phyloP scores from a whole-genome alignment of 805 yeast species.

The Metschnikowia amazonensis region DNA sequence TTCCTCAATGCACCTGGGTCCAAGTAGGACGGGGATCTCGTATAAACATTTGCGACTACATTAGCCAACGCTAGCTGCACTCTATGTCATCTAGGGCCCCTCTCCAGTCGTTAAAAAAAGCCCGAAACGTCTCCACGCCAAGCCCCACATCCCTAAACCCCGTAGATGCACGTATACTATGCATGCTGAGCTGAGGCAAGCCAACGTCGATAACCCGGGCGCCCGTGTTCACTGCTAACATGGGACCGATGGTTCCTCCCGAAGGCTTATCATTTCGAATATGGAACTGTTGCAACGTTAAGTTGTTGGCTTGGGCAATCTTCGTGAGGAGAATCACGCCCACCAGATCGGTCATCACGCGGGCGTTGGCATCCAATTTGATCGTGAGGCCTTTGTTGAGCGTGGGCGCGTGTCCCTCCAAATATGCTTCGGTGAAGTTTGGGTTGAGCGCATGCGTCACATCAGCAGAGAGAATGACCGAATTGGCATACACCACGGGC shows the following conservation, averaged over 20 bases:
- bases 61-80: slow-evolving; percentile 2
- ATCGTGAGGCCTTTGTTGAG: slow-evolving; percentile 38
- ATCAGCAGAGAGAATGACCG: slow-evolving; percentile 38
- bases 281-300: slow-evolving; percentile 36
- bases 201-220: slow-evolving; percentile 41
- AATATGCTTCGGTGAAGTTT: slow-evolving; percentile 31
- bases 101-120: slow-evolving; percentile 30
- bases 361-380: slow-evolving; percentile 36
- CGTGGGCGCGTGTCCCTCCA: slow-evolving; percentile 32
- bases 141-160: slow-evolving; percentile 39
- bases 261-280: slow-evolving; percentile 39
- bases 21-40: background rate
- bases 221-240: slow-evolving; percentile 33
- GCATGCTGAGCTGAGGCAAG: slow-evolving; percentile 42
- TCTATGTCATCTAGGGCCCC: slow-evolving; percentile 9
- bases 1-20: background rate
- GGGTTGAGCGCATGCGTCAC: slow-evolving; percentile 44
- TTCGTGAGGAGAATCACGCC: slow-evolving; percentile 25
- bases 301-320: slow-evolving; percentile 23
- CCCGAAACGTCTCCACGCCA: slow-evolving; percentile 32
- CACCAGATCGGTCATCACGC: slow-evolving; percentile 35
- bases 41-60: background rate
- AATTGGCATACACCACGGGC: slow-evolving; percentile 26
- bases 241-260: slow-evolving; percentile 44
- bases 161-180: slow-evolving; percentile 35